phyloP scores from a whole-genome alignment of 179 eudicot genomes.

The Patellifolia procumbens region DNA sequence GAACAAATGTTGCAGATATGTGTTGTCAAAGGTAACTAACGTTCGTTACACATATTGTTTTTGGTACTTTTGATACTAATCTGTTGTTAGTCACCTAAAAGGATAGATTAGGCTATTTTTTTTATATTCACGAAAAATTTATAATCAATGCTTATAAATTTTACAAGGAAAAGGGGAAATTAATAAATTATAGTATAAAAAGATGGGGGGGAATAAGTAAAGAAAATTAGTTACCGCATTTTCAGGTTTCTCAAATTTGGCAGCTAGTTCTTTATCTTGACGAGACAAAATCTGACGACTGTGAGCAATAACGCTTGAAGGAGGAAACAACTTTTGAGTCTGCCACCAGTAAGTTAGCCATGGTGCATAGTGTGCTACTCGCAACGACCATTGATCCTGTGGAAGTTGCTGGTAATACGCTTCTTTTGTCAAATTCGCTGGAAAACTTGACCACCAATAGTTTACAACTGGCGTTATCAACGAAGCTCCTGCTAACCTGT shows the following conservation, averaged over 20 bases:
- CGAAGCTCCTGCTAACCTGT: conserved; percentile 51
- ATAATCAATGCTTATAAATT: neutral
- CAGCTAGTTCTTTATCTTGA: conserved; percentile 32
- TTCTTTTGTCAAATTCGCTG: conserved; percentile 32
- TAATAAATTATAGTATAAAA: neutral
- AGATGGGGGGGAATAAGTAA: neutral
- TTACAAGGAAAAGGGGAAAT: neutral
- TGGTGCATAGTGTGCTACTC: conserved; percentile 44
- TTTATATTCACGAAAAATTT: too few species aligned
- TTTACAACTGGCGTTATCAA: conserved; percentile 46
- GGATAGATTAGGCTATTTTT: too few species aligned
- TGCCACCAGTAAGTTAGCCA: conserved; percentile 59
- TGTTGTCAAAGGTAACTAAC: too few species aligned
- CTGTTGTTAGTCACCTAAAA: too few species aligned
- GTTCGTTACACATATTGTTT: too few species aligned
- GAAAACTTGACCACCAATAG: conserved; percentile 46
- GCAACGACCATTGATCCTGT: conserved; percentile 39
- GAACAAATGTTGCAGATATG: too few species aligned
- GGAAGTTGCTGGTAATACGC: conserved; percentile 30
- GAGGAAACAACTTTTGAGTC: conserved; percentile 50
- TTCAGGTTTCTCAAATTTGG: conserved; percentile 9
- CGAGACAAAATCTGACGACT: conserved; percentile 26
- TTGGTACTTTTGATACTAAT: too few species aligned
- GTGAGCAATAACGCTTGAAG: conserved; percentile 31
- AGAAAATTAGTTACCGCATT: conserved; percentile 15